Evolutionary conservation across 176 grass and related monocot species (phyloP), one percentile per base, ranked within the genome.

Genomic region (Raddia distichophylla): DNA sequence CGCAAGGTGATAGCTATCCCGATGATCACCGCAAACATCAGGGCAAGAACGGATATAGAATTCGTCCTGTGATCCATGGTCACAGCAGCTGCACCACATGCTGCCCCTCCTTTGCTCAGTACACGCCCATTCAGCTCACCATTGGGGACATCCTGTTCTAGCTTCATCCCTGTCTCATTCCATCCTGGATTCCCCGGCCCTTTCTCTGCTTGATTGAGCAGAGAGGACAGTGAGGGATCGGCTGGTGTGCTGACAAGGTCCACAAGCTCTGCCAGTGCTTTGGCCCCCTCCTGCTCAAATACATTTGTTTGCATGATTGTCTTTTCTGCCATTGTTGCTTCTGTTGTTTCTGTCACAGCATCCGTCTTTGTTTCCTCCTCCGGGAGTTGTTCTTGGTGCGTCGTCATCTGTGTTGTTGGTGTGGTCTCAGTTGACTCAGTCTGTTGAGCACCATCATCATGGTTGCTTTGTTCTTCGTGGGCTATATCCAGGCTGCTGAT

Each of bases 151-250:
- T 89, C 82, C 59, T 85, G 78, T 47, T 77, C 73, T 17, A 74
- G 48, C 45, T 90, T 90, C 83, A 82, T 90, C 33, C 78, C 73
- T 0, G 19, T 78, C 60, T 86, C 67, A 15, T 82, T 82, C 67
- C 52, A 10, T 82, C 34, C 19, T 0, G 7, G 32, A 71, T 72
- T 34, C 15, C 4, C 48, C 0, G 32, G 40, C 11, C 52, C 44
- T 70, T 82, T 82, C 51, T 60, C 73, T 20, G 45, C 3, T 22
- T 44, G 43, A 51, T 82, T 86, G n/a, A 54, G 42, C 43, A 82
- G 12, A 51, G 64, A 71, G 18, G 83, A 46, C n/a, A 60, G 0
- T 7, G 61, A 76, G 44, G 82, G 67, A 19, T 33, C 57, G 10
- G 43, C 50, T 0, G 51, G 83, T 49, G 78, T 66, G 27, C 53